Evolutionary conservation across 2,329 filamentous ascomycete genomes (phyloP).

Genomic region (Lasiodiplodia hormozganensis): DNA sequence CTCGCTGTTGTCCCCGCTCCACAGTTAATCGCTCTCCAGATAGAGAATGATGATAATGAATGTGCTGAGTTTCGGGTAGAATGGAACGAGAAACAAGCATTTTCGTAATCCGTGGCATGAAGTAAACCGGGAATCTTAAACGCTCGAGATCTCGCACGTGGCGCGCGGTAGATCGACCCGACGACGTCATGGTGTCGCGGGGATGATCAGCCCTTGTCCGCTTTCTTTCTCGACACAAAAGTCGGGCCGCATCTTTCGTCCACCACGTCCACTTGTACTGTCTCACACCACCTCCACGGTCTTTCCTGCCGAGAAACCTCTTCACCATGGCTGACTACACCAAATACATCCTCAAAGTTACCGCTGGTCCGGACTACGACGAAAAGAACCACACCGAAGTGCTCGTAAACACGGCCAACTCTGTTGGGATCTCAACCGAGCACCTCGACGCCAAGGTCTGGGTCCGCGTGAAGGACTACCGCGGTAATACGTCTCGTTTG

Average conservation of each 20-base stretch:
- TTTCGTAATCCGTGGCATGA: background rate
- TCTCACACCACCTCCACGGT: background rate
- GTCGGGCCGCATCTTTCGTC: background rate
- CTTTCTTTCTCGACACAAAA: constrained; percentile 13
- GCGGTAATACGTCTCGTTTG: constrained; percentile 41
- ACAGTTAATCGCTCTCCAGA: background rate
- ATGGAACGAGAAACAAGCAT: background rate
- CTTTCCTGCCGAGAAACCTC: background rate
- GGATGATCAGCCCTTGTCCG: constrained; percentile 7
- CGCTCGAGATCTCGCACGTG: background rate
- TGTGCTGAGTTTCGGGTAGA: background rate
- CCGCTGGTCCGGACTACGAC: constrained; percentile 80
- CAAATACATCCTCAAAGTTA: constrained; percentile 81
- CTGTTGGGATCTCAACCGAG: constrained; percentile 68
- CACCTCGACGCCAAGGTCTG: constrained; percentile 72
- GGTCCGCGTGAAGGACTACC: constrained; percentile 74
- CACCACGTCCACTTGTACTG: background rate
- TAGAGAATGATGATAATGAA: background rate
- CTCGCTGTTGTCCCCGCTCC: background rate
- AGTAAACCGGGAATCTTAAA: background rate
- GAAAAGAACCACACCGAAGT: constrained; percentile 73
- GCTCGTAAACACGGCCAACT: constrained; percentile 73
- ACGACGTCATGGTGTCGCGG: constrained; percentile 25
- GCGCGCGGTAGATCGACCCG: constrained; percentile 11
- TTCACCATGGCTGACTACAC: constrained; percentile 58